These are phyloP conservation scores for Phytophthora citrophthora DNA, from an alignment of 352 stramenopile species.

Conservation along the genomic window DNA sequence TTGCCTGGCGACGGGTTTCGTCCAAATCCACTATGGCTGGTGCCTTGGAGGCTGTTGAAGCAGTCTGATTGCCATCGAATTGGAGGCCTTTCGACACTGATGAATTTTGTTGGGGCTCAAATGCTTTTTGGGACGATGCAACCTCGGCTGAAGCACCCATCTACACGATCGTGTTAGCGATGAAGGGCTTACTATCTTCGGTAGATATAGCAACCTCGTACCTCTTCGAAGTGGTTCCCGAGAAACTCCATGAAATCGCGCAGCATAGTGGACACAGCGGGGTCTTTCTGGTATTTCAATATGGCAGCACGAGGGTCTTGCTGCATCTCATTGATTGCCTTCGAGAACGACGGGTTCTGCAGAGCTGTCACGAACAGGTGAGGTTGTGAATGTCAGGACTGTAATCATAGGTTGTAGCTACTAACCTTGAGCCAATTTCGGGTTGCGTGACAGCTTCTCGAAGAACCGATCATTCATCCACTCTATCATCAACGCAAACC, in stretches of 20 bases:
- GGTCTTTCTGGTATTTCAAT: conserved; percentile 73
- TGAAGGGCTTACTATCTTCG: too few species aligned
- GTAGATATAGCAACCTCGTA: conserved; percentile 9
- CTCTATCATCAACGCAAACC: conserved; percentile 33
- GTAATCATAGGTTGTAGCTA: background rate
- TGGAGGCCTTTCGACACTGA: background rate
- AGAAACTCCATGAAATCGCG: conserved; percentile 78
- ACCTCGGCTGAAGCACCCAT: conserved; percentile 43
- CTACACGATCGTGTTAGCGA: conserved; percentile 14
- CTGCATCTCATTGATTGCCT: conserved; percentile 77
- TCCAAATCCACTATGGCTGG: conserved; percentile 70
- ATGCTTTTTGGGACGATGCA: conserved; percentile 11
- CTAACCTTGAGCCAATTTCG: conserved; percentile 59
- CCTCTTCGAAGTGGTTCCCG: conserved; percentile 78
- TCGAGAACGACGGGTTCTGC: conserved; percentile 70
- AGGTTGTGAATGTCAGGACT: background rate
- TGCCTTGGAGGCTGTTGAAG: conserved; percentile 1
- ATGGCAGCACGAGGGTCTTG: conserved; percentile 60
- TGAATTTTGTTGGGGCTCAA: conserved; percentile 13
- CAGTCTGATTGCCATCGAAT: background rate
- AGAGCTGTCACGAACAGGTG: conserved; percentile 40
- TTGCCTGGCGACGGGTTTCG: conserved; percentile 52
- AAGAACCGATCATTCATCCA: conserved; percentile 83
- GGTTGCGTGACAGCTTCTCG: conserved; percentile 65
- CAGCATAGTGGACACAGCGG: conserved; percentile 64